Evolutionary conservation across 2,329 filamentous ascomycete genomes (phyloP), one percentile per base, ranked within the genome.

Genomic region (Pseudohalonectria lignicola): DNA sequence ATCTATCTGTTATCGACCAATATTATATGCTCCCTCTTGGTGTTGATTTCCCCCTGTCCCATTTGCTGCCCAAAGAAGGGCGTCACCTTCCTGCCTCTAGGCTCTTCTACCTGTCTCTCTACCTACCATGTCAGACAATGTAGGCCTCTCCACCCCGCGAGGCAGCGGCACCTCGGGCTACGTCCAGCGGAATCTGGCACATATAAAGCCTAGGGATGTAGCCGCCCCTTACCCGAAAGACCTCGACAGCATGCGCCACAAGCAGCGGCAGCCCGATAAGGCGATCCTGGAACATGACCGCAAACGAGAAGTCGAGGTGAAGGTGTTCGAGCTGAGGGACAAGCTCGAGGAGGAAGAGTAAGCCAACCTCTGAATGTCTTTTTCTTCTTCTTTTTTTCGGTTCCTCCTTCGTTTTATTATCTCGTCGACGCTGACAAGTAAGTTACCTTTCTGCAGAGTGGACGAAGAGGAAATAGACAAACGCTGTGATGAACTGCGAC

Each of bases 91-190:
- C n/a, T n/a, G n/a, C n/a, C n/a, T n/a, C n/a, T n/a, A n/a, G n/a
- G n/a, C n/a, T n/a, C n/a, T n/a, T n/a, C n/a, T n/a, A n/a, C n/a
- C n/a, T n/a, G n/a, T n/a, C n/a, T n/a, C n/a, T n/a, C n/a, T n/a
- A n/a, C n/a, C n/a, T n/a, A n/a, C n/a, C n/a, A 96, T 96, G 92
- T 92, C 88, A 43, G 87, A 92, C 48, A 98, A 98, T 66, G 92
- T 98, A 54, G 93, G 92, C 41, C 86, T 98, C 52, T 79, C 82
- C 41, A 98, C 92, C 4, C 92, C 92, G 3, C 82, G 92, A 53
- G 92, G 92, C 49, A 94, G 85, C 56, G 92, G 92, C 34, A 98
- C 92, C 41, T 96, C 90, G 1, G 92, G 92, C 56, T 96, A 96
- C 59, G 90, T 98, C 40, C 90, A 96, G 63, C 86, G 87, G 60